phyloP scores from a whole-genome alignment of 2,329 filamentous ascomycete species.

The Didymella keratinophila region DNA sequence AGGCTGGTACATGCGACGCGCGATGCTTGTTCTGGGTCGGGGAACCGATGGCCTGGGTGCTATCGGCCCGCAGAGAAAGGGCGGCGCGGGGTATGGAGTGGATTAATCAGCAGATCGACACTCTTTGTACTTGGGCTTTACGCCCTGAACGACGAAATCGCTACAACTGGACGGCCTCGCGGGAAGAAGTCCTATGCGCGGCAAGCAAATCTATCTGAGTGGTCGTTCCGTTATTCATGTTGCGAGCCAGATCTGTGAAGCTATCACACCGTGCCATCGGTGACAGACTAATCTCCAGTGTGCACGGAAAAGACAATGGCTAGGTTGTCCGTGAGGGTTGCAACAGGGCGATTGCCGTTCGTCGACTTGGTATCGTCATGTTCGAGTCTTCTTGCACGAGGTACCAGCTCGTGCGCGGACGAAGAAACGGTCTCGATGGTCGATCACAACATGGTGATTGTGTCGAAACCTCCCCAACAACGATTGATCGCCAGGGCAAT shows the following conservation, averaged over 20 bases:
- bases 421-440: background rate
- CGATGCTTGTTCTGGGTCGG: constrained; percentile 9
- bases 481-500: background rate
- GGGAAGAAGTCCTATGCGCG: background rate
- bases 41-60: constrained; percentile 23
- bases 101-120: constrained; percentile 28
- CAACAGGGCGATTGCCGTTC: background rate
- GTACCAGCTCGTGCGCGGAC: constrained; percentile 1
- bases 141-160: constrained; percentile 1
- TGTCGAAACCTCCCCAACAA: constrained; percentile 5
- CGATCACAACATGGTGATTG: background rate
- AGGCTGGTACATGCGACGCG: constrained; percentile 12
- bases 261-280: constrained; percentile 11
- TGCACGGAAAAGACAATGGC: background rate
- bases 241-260: constrained; percentile 6
- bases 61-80: constrained; percentile 23
- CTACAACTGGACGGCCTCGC: constrained; percentile 1
- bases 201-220: constrained; percentile 15
- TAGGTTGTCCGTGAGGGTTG: background rate
- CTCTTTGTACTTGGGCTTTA: constrained; percentile 4
- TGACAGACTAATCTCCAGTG: constrained; percentile 3
- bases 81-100: constrained; percentile 29
- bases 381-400: background rate
- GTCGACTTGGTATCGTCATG: background rate
- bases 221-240: constrained; percentile 8